phyloP scores from a whole-genome alignment of 2,329 filamentous ascomycete genomes.

The Penicillium expansum region DNA sequence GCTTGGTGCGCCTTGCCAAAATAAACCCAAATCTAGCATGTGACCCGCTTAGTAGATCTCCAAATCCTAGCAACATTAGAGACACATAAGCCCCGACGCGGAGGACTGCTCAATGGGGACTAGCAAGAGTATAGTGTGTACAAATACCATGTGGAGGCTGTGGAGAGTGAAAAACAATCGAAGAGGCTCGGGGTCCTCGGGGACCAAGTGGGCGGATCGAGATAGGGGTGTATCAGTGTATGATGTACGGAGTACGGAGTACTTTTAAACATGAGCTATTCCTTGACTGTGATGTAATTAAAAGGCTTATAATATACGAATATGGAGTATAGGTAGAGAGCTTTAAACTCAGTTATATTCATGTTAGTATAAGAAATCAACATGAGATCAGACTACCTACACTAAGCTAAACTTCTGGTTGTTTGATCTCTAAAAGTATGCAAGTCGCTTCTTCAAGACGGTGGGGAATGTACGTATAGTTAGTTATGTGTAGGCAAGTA shows the following conservation, averaged over 20 bases:
- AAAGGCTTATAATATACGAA: not conserved
- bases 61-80: not conserved
- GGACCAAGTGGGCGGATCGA: not conserved
- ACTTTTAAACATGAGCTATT: not conserved
- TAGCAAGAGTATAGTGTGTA: not conserved
- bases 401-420: not conserved
- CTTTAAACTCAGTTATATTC: not conserved
- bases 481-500: not conserved
- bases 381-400: not conserved
- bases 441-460: not conserved
- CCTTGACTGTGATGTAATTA: not conserved
- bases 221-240: not conserved
- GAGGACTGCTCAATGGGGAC: not conserved
- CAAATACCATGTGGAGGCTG: conserved; percentile 1
- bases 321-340: not conserved
- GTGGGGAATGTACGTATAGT: not conserved
- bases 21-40: not conserved
- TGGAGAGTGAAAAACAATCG: not conserved
- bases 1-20: not conserved
- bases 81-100: not conserved
- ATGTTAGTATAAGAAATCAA: not conserved
- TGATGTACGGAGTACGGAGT: not conserved
- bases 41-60: not conserved
- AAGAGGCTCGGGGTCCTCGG: not conserved
- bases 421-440: not conserved